Percentiles rank a stretch among this genome's conserved stretches.
Conservation (phyloP, 148 eudicot species). For the Arctostaphylos glauca region DNA sequence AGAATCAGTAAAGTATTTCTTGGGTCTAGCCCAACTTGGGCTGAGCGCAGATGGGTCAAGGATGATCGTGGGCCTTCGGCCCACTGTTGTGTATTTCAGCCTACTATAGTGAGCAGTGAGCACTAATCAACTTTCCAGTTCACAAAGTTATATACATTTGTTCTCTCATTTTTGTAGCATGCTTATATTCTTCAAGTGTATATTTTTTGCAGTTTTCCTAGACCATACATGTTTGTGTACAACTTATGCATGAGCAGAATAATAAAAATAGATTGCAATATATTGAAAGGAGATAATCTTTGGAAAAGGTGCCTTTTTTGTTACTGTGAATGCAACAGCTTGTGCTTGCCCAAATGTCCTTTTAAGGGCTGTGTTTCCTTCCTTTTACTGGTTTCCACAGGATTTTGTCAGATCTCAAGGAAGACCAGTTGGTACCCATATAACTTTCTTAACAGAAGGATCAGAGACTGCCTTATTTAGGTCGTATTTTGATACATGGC, state of each 20-base stretch:
- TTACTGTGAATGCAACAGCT: background rate
- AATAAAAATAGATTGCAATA: background rate
- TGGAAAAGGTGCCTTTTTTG: background rate
- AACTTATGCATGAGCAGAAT: background rate
- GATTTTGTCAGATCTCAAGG: constrained; percentile 44
- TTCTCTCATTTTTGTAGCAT: background rate
- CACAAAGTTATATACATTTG: background rate
- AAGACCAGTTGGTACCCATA: constrained; percentile 29
- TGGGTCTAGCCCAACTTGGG: too few species aligned
- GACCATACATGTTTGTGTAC: background rate
- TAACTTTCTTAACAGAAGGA: constrained; percentile 52
- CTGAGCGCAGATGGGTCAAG: too few species aligned
- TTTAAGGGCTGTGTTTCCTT: constrained; percentile 3
- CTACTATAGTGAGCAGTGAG: too few species aligned
- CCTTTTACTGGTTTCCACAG: constrained; percentile 29
- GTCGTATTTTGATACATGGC: constrained; percentile 52
- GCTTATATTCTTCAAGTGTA: background rate
- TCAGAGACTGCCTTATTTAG: constrained; percentile 46
- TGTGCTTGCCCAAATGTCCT: background rate
- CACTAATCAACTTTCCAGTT: background rate
- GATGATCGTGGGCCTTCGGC: too few species aligned
- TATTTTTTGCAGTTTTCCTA: background rate
- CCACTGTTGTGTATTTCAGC: too few species aligned
- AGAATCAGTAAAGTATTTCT: too few species aligned
- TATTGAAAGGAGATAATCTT: background rate